Conservation (phyloP, 768 basidiomycete genomes). For the Suillus occidentalis region DNA sequence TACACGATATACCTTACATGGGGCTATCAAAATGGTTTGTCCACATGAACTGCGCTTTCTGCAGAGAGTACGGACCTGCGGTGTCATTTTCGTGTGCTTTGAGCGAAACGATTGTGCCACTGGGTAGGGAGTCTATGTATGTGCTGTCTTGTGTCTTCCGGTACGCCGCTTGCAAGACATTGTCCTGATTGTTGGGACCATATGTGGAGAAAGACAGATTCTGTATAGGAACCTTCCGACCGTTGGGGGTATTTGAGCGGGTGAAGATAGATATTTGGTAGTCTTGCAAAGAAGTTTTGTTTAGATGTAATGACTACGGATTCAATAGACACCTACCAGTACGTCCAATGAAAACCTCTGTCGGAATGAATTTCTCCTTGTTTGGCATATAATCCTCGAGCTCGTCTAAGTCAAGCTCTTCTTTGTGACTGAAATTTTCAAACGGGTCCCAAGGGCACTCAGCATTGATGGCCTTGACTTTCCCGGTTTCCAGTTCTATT, state of each 20-base stretch:
- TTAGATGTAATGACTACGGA: neutral
- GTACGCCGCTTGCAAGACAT: conserved; percentile 69
- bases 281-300: conserved; percentile 46
- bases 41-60: conserved; percentile 54
- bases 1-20: conserved; percentile 48
- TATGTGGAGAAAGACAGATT: conserved; percentile 90
- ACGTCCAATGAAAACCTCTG: conserved; percentile 62
- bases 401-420: conserved; percentile 56
- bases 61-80: conserved; percentile 27
- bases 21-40: conserved; percentile 58
- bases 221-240: conserved; percentile 54
- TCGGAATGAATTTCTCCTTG: conserved; percentile 27
- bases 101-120: conserved; percentile 79
- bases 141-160: conserved; percentile 71
- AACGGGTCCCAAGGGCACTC: conserved; percentile 79
- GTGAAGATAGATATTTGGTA: conserved; percentile 87
- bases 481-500: conserved; percentile 78
- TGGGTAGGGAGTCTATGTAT: conserved; percentile 80
- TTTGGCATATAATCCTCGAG: conserved; percentile 49
- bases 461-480: conserved; percentile 71
- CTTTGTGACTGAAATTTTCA: conserved; percentile 47
- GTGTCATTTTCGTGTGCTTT: conserved; percentile 38
- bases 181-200: conserved; percentile 89
- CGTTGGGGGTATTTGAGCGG: conserved; percentile 40
- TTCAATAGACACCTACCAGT: conserved; percentile 47